phyloP scores from a whole-genome alignment of 2,329 filamentous ascomycete genomes.

The Fusarium avenaceum region DNA sequence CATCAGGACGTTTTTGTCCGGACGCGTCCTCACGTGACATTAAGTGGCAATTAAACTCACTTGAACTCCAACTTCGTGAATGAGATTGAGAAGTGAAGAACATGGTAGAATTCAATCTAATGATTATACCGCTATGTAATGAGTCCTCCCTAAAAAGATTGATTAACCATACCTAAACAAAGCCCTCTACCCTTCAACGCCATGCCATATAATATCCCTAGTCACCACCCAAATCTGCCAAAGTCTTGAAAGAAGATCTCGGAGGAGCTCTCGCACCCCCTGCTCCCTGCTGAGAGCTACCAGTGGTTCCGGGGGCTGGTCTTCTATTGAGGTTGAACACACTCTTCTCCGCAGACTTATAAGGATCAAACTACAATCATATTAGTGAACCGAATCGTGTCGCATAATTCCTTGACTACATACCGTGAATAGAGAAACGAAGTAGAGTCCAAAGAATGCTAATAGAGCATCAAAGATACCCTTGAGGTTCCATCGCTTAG shows the following conservation, averaged over 20 bases:
- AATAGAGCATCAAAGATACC: constrained; percentile 64
- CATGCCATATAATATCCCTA: constrained; percentile 17
- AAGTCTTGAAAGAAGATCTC: constrained; percentile 62
- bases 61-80: background rate
- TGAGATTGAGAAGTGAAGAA: background rate
- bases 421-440: constrained; percentile 72
- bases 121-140: background rate
- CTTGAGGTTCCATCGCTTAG: constrained; percentile 54
- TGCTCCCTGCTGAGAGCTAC: constrained; percentile 37
- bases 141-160: constrained; percentile 7
- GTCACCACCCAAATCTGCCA: constrained; percentile 64
- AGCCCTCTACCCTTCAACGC: constrained; percentile 11
- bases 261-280: constrained; percentile 50
- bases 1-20: constrained; percentile 45
- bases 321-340: constrained; percentile 67
- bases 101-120: background rate
- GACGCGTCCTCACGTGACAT: constrained; percentile 51
- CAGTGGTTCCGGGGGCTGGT: constrained; percentile 46
- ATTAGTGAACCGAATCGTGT: constrained; percentile 43
- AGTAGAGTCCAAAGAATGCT: constrained; percentile 71
- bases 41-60: constrained; percentile 15
- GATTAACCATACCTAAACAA: constrained; percentile 4
- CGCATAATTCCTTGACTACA: constrained; percentile 47
- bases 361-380: constrained; percentile 67
- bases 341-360: constrained; percentile 71